Evolutionary conservation across 176 grass and related monocot genomes (phyloP), one percentile per base, ranked within the genome.

Genomic region (Chloris gayana): DNA sequence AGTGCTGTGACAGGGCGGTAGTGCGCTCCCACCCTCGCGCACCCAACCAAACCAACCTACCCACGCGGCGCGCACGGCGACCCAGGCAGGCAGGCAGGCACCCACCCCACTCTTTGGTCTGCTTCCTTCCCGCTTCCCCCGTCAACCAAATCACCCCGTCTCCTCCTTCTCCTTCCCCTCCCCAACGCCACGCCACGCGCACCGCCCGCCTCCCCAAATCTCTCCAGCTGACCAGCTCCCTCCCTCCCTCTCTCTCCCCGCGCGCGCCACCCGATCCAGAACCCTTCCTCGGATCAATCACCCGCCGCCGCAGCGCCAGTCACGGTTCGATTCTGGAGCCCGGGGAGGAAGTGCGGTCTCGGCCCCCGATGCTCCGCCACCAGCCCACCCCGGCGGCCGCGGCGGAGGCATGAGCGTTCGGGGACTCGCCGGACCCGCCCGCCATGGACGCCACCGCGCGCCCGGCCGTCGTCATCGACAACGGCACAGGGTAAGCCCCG

Each of bases 381-480:
- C 29, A 45, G 71, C 44, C 33, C 26, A 3, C 63, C 19, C n/a
- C 54, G 31, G 81, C 62, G n/a, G 37, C 21, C 31, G 76, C 76
- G 53, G 82, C 14, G 68, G 80, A 64, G 73, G 39, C 42, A 82
- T 89, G 87, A 89, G 67, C 67, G 14, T 6, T 18, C 57, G 67
- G 67, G 67, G 59, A 30, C 73, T 27, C 45, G 67, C 35, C 29
- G 70, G 73, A 57, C 21, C 45, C 32, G 66, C 66, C 60, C 63
- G 31, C 24, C 72, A 98, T 98, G 95, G 92, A 94, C 78, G 82
- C 95, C 80, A 35, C 88, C 58, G 85, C 84, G 69, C 95, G 95
- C 68, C 92, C 92, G 14, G 92, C 95, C 73, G 86, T 94, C 92
- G 92, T 98, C 65, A 89, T 98, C 85, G 95, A 98, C 90, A 98